Base-by-base conservation (phyloP, 2,329 filamentous ascomycete genomes). In the Botrytis medusae region DNA sequence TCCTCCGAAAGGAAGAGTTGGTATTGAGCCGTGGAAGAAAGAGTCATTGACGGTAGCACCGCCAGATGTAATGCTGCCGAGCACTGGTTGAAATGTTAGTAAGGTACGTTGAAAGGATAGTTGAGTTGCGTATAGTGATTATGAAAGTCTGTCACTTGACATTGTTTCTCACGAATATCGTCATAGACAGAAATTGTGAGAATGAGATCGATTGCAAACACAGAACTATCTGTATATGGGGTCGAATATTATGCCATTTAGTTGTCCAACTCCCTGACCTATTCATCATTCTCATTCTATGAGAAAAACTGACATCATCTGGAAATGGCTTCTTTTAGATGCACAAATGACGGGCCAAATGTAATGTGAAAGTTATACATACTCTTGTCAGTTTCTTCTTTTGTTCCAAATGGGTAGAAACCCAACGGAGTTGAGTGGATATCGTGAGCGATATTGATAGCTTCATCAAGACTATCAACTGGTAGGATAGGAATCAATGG, bases 401-500 rank as follows among this genome's bases (percentile, higher is more conserved):
- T 93, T 75, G 87, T 92, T 72, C 95, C 95, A 83, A 98, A 98
- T 9, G 93, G 89, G 81, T 94, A 97, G 62, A 98, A 85, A 16
- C 91, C 90, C 59, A 99, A 86, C 0, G 96, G 95, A 0, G 95
- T 98, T 69, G 90, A 87, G 82, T 97, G 91, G 67, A 98, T 88
- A 72, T 88, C 84, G 82, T 97, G 95, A 75, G 93, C 93, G 76
- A 94, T 89, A 57, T 86, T 87, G 81, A 98, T 94, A 68, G 95
- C 95, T 79, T 97, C 89, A 77, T 97, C 93, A n/a, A 98, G 86
- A 78, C 89, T 87, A 76, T 93, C 88, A 72, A 94, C 91, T 0
- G 94, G 88, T 71, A 97, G 84, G 75, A 98, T 90, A 75, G 93
- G 91, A 77, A 97, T 94, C 74, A 97, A 87, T n/a, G 96, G 96